phyloP scores from a whole-genome alignment of 495 filamentous ascomycete species.

The Pyrenopolyporus hunteri region DNA sequence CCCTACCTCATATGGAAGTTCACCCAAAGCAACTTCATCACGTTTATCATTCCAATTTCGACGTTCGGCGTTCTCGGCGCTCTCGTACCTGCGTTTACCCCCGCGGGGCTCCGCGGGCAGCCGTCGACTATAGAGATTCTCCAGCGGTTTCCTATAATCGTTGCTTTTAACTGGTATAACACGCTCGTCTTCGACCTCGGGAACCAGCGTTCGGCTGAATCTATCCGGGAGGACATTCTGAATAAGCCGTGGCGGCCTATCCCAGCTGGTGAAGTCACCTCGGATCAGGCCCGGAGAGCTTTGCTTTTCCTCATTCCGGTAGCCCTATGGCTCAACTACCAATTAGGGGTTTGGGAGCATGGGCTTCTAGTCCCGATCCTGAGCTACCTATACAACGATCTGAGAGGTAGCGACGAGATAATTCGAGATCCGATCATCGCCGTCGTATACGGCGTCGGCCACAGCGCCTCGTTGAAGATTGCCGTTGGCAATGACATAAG shows the following conservation, averaged over 20 bases:
- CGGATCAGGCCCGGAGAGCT: conserved; percentile 43
- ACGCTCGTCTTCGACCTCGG: conserved; percentile 52
- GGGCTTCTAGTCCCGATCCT: conserved; percentile 46
- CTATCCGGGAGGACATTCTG: conserved; percentile 56
- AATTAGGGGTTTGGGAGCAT: conserved; percentile 47
- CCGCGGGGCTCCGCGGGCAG: not conserved
- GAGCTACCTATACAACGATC: conserved; percentile 62
- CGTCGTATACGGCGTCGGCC: conserved; percentile 46
- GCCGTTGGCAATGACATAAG: conserved; percentile 32
- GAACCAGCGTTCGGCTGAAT: conserved; percentile 57
- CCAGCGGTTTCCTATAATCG: conserved; percentile 29
- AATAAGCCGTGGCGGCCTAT: conserved; percentile 69
- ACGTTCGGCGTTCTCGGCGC: not conserved
- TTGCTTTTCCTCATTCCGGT: conserved; percentile 48
- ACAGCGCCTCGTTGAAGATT: conserved; percentile 40
- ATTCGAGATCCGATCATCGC: conserved; percentile 57
- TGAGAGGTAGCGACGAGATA: conserved; percentile 53
- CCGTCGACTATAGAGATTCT: conserved; percentile 28
- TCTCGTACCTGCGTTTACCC: not conserved
- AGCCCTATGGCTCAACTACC: conserved; percentile 38
- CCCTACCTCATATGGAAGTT: conserved; percentile 5
- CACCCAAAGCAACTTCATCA: not conserved
- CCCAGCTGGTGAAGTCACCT: conserved; percentile 48
- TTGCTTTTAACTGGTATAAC: conserved; percentile 43
- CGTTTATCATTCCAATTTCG: not conserved